Base-by-base conservation (phyloP, 768 basidiomycete genomes). In the Suillus bovinus region DNA sequence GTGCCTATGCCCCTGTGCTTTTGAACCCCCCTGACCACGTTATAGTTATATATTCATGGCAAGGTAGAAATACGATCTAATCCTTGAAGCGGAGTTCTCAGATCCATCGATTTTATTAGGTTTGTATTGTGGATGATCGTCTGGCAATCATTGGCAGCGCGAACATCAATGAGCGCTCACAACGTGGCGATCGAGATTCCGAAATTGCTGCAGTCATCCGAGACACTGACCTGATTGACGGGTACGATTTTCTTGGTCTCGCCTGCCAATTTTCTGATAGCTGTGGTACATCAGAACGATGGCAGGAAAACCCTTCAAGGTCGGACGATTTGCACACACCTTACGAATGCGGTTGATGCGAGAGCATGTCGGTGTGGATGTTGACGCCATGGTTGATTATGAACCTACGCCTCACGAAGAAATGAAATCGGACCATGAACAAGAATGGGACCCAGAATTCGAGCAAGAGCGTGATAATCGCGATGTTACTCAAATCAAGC, bases 121-220 rank as follows among this genome's bases (percentile, higher is more conserved):
- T 81, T 22, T 89, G 89, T 68, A 88, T 99, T 60, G 95, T 98
- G 5, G 97, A 99, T 72, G 96, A 99, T 72, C 87, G 97, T 58
- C 79, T 95, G 61, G 94, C 86, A 36, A 94, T 97, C 70, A 97
- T 97, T 66, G 94, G 94, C 17, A 95, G 94, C 60, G 96, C 96
- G 20, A 99, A 97, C 73, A 94, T 99, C 79, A 99, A 99, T 71
- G 97, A 99, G 72, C 87, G 97, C 41, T 96, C 94, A 16, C 93
- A 93, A 71, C 84, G 94, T 33, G 97, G 97, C 27, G 96, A 99
- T 73, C 88, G 97, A 33, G 97, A 99, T 74, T 99, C 96, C 3
- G 97, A 99, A 72, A 74, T 99, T 38, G 94, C 94, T 4, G 88
- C 92, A 41, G 87, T 99, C 50, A 92, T 99, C 58, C 82, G 94